Base-by-base conservation (phyloP, 129 eudicot species). In the Flaveria ramosissima region DNA sequence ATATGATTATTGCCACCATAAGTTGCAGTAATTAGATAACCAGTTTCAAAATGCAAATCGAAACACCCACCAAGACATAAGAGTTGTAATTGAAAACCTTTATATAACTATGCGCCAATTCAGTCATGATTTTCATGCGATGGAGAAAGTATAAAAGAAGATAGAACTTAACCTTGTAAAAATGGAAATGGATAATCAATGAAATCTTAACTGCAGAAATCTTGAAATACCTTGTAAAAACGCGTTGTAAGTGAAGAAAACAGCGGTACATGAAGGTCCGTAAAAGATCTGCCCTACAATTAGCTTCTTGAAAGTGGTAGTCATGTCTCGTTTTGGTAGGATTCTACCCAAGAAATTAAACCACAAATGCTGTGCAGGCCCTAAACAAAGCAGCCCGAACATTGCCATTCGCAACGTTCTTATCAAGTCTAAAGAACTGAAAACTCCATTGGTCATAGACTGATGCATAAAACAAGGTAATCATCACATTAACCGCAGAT, bases 191-290 rank as follows among this genome's bases (percentile, higher is more conserved):
- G 1, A 55, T 53, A 55, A 19, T 7, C 4, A 6, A 55, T 7
- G 16, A 66, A 32, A 41, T 2, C 20, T 14, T 63, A 27, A 30
- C 68, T 50, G 24, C 6, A 32, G 69, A 71, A 57, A 48, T 26
- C 24, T 51, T 14, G 47, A 47, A 51, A 27, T 83, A 92, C 97
- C 97, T 92, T 87, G 92, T 36, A 92, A 78, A 64, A 82, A 90
- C 6, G 97, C 97, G 67, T 92, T 92, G 81, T 76, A 89, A 17
- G 92, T 81, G 89, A 87, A 92, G 84, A 92, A 92, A 75, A 78
- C 64, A 26, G 87, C 84, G 26, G 82, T 87, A 23, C 87, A 79
- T 26, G 80, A 32, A 24, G 97, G 97, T 62, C 95, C 97, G 60
- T 81, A 89, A 39, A 78, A 19, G 45, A 84, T 79, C 78, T 92